A percentile compares a stretch with the other conserved stretches of the same genome.
Conservation (phyloP, 2,329 filamentous ascomycete genomes). For the Cryphonectria nitschkei region DNA sequence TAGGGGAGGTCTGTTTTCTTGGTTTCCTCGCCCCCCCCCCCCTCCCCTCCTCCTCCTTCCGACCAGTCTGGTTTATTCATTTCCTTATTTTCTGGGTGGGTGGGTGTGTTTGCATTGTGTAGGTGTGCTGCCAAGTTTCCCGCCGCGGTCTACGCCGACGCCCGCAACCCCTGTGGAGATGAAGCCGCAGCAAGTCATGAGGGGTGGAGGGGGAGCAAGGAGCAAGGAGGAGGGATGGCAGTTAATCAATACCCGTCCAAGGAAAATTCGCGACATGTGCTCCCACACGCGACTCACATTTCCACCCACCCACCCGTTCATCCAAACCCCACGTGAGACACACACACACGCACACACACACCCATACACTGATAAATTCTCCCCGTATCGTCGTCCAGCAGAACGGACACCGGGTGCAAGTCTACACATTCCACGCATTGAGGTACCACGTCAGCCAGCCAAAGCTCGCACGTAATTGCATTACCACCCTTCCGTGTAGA, state of each 20-base stretch:
- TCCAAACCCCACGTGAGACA: not conserved
- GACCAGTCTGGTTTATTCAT: not conserved
- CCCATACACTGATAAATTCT: not conserved
- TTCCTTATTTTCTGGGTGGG: not conserved
- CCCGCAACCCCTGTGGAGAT: not conserved
- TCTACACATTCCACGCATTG: not conserved
- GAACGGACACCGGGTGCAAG: not conserved
- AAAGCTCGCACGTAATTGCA: too few species aligned
- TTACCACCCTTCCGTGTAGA: too few species aligned
- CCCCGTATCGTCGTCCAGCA: not conserved
- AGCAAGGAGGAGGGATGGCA: not conserved
- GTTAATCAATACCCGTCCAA: conserved; percentile 3
- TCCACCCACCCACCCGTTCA: not conserved
- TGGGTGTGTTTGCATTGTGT: not conserved
- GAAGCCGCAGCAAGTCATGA: not conserved
- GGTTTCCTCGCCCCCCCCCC: not conserved
- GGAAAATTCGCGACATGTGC: not conserved
- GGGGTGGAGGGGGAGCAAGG: not conserved
- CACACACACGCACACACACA: not conserved
- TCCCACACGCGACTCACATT: not conserved
- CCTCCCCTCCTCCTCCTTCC: too few species aligned
- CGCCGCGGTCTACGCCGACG: not conserved
- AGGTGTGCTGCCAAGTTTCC: not conserved
- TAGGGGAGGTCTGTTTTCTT: not conserved
- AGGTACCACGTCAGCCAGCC: too few species aligned